phyloP scores from a whole-genome alignment of 805 yeast species.

The Myxozyma sirexii region DNA sequence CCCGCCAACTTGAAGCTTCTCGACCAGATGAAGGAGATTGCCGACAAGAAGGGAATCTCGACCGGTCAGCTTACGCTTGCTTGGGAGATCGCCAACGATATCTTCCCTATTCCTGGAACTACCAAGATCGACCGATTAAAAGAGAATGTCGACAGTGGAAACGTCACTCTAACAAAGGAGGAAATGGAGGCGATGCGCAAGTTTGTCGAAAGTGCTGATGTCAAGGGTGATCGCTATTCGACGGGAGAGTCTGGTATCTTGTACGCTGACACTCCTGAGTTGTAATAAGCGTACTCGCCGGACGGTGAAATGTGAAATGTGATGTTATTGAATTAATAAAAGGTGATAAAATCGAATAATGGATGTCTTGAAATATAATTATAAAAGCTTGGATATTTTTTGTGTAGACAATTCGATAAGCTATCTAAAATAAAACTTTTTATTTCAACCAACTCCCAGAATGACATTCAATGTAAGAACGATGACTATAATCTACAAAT shows the following conservation, averaged over 20 bases:
- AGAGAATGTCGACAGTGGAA: slow-evolving; percentile 53
- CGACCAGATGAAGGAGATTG: slow-evolving; percentile 53
- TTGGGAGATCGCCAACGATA: slow-evolving; percentile 55
- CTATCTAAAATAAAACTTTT: too few species aligned
- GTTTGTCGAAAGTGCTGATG: slow-evolving; percentile 21
- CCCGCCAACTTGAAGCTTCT: slow-evolving; percentile 56
- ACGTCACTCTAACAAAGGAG: slow-evolving; percentile 19
- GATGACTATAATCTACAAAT: slow-evolving; percentile 56
- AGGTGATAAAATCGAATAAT: too few species aligned
- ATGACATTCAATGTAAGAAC: neutral
- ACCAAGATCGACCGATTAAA: slow-evolving; percentile 60
- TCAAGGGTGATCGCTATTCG: slow-evolving; percentile 11
- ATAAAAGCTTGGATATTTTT: too few species aligned
- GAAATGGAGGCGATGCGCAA: slow-evolving; percentile 24
- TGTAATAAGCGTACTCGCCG: neutral
- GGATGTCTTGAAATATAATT: too few species aligned
- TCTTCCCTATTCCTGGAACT: slow-evolving; percentile 83
- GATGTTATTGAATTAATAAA: neutral
- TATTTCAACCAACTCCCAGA: neutral
- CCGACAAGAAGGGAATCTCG: slow-evolving; percentile 51
- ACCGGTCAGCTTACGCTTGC: slow-evolving; percentile 73
- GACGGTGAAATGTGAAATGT: neutral
- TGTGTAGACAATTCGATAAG: neutral
- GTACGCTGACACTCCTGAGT: slow-evolving; percentile 20
- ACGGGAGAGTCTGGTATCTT: neutral